phyloP scores from a whole-genome alignment of 139 green algal genomes.

The Coelastrella sp. region DNA sequence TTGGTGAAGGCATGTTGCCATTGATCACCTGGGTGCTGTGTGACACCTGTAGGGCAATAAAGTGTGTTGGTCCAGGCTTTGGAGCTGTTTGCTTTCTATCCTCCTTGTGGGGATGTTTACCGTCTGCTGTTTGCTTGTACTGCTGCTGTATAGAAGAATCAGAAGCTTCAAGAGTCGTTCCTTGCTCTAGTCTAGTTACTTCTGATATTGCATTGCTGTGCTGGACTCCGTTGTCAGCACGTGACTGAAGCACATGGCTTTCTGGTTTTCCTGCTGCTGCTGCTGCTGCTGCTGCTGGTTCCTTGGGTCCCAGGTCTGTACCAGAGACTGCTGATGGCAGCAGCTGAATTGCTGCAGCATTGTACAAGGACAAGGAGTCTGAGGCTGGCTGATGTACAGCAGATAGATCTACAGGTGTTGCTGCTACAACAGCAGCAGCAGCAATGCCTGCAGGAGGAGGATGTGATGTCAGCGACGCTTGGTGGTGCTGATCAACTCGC shows the following conservation, averaged over 20 bases:
- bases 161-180: neutral
- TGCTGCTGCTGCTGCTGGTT: neutral
- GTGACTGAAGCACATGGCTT: no score
- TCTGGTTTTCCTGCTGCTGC: neutral
- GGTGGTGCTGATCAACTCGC: no score
- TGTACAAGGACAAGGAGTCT: no score
- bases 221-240: no score
- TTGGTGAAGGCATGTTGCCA: neutral
- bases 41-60: constrained; percentile 33
- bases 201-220: neutral
- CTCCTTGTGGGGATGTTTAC: neutral
- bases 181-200: neutral
- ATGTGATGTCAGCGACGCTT: no score
- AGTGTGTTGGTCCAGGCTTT: constrained; percentile 18
- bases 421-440: no score
- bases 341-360: no score
- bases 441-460: no score
- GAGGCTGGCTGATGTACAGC: neutral
- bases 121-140: neutral
- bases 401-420: no score
- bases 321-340: neutral
- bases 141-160: no score
- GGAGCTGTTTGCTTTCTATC: neutral
- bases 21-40: constrained; percentile 9
- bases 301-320: neutral